Base-by-base conservation (phyloP, 345 rosid species). In the Limnanthes douglasii region DNA sequence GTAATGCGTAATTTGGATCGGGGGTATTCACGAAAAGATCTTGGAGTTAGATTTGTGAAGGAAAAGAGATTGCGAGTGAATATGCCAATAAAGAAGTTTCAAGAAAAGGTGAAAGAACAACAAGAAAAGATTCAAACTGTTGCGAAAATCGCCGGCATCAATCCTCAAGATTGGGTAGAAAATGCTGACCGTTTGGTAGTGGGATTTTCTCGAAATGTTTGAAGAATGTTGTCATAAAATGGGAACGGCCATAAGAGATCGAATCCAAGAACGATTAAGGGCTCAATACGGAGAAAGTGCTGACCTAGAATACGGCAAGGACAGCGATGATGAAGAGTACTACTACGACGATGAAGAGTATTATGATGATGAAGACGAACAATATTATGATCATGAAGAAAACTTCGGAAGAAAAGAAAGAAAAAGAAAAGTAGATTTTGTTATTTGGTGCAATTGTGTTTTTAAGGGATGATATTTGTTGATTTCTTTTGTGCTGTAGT, bases 181-280 rank as follows among this genome's bases (percentile, higher is more conserved):
- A 90, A 90, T 54, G 98, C 98, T 38, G 95, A 90, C 59, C 75
- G 98, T 3, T 80, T 72, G 86, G 98, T 90, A 8, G 86, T 92
- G 17, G 98, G 98, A 46, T 90, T n/a, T 90, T 47, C 81, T 90
- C 5, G 98, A 84, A 65, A 80, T 84, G 79, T 90, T 90, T 18
- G 98, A 90, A 65, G 98, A 90, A 75, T 77, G 98, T 39, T 90
- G 85, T 54, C 98, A 90, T 57, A 90, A 90, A 63, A 77, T 90
- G 98, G 96, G 94, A 33, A 77, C 86, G 20, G 94, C 86, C 42
- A 85, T 85, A 24, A 65, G 81, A 56, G 93, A 80, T 41, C 36
- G 83, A 36, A 85, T 80, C 64, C 94, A 77, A 40, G 96, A 80
- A 48, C 67, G 73, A 34, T 37, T 85, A 40, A 69, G 52, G 60